Conservation (phyloP, 2,329 filamentous ascomycete genomes). For the Ampelomyces quisqualis region DNA sequence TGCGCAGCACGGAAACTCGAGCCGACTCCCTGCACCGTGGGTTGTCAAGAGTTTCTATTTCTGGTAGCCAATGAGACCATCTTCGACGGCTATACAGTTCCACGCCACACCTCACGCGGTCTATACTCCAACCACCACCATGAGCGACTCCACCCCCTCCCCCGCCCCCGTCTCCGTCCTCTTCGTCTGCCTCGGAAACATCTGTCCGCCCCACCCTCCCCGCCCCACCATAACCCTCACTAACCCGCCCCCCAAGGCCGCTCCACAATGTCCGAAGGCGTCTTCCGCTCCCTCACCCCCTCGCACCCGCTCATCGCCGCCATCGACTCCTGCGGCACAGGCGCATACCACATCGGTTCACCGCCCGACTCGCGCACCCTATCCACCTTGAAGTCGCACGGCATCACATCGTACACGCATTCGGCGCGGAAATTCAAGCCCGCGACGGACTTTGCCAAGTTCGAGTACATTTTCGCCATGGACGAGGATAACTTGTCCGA, state of each 20-base stretch:
- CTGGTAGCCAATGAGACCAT: slow-evolving; percentile 8
- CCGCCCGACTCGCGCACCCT: slow-evolving; percentile 81
- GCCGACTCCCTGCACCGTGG: slow-evolving; percentile 9
- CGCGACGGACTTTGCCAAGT: slow-evolving; percentile 72
- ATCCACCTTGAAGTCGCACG: slow-evolving; percentile 70
- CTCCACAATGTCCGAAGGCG: slow-evolving; percentile 94
- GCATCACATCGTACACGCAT: slow-evolving; percentile 76
- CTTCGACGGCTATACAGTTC: slow-evolving; percentile 6
- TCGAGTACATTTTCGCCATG: slow-evolving; percentile 96
- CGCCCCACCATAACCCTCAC: slow-evolving; percentile 36
- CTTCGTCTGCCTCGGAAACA: slow-evolving; percentile 97
- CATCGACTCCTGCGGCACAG: slow-evolving; percentile 90
- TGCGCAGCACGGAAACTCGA: slow-evolving; percentile 4
- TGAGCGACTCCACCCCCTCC: slow-evolving; percentile 13
- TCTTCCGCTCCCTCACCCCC: slow-evolving; percentile 70
- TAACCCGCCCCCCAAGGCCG: slow-evolving; percentile 49
- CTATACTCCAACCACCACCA: slow-evolving; percentile 8
- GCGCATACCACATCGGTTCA: slow-evolving; percentile 78
- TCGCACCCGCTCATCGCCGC: slow-evolving; percentile 57
- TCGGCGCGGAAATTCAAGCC: slow-evolving; percentile 69
- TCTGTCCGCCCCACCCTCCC: slow-evolving; percentile 58
- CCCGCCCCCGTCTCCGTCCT: slow-evolving; percentile 66
- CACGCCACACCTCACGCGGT: too few species aligned
- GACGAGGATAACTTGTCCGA: slow-evolving; percentile 78
- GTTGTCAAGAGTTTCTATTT: slow-evolving; percentile 15